Percentiles rank a stretch among this genome's conserved stretches.
These are phyloP conservation scores for Neonectria neomacrospora DNA, from an alignment of 2,329 filamentous ascomycete species.

Conservation along the genomic window DNA sequence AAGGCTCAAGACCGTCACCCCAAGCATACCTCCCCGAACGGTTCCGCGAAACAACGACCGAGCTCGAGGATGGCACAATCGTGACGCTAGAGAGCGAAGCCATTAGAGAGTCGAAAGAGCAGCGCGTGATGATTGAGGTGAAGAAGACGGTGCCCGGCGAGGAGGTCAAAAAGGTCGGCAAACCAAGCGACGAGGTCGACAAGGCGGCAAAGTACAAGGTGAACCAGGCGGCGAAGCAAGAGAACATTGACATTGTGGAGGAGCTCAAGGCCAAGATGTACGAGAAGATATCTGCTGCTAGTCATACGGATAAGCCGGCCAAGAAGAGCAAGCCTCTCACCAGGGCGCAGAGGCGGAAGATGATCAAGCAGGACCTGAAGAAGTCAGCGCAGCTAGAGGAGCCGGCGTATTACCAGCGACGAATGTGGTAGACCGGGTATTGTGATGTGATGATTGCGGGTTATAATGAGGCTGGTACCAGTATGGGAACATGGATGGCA, in stretches of 20 bases:
- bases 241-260: conserved; percentile 49
- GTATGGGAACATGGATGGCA: background rate
- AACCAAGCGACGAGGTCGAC: conserved; percentile 10
- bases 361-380: conserved; percentile 68
- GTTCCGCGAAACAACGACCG: conserved; percentile 58
- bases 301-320: conserved; percentile 51
- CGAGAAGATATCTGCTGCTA: conserved; percentile 49
- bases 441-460: background rate
- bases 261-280: conserved; percentile 47
- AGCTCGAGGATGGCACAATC: conserved; percentile 59
- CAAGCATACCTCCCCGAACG: conserved; percentile 63
- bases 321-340: conserved; percentile 60
- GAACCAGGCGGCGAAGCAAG: conserved; percentile 27
- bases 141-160: conserved; percentile 45
- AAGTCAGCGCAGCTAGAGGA: conserved; percentile 57
- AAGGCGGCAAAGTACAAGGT: conserved; percentile 29
- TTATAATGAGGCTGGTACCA: background rate
- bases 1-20: conserved; percentile 51
- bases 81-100: conserved; percentile 53
- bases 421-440: conserved; percentile 58
- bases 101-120: conserved; percentile 44
- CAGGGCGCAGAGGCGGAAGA: conserved; percentile 63
- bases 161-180: conserved; percentile 17
- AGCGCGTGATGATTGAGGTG: conserved; percentile 50
- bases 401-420: conserved; percentile 64